Percentiles rank a stretch among this genome's conserved stretches.
Conservation (phyloP, 805 yeast species). For the Myxozyma neglecta region DNA sequence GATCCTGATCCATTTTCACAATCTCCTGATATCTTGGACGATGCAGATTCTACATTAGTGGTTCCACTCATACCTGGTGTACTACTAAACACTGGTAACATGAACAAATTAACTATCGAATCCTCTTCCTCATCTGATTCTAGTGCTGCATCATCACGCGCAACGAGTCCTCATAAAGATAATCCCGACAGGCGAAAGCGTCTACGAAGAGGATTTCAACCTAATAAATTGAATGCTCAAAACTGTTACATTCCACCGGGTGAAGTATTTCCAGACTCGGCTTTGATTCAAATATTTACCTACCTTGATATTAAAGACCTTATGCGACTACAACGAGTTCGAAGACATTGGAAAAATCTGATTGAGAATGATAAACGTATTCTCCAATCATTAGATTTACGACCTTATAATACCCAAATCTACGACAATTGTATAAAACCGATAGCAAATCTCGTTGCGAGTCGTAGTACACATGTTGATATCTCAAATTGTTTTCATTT, state of each 20-base stretch:
- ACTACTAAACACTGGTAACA: conserved; percentile 13
- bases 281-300: conserved; percentile 56
- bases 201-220: not conserved
- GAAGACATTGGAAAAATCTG: conserved; percentile 68
- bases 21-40: conserved; percentile 5
- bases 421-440: conserved; percentile 57
- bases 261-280: conserved; percentile 52
- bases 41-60: not conserved
- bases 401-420: conserved; percentile 61
- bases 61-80: conserved; percentile 10
- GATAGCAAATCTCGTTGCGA: conserved; percentile 64
- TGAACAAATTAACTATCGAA: conserved; percentile 6
- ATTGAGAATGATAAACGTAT: conserved; percentile 57
- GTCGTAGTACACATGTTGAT: conserved; percentile 60
- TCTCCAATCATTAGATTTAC: conserved; percentile 54
- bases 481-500: conserved; percentile 75
- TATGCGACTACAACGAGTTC: conserved; percentile 59
- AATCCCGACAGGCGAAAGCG: not conserved
- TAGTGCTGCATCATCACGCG: conserved; percentile 3
- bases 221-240: not conserved
- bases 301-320: conserved; percentile 56
- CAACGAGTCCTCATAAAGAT: not conserved
- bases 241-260: not conserved
- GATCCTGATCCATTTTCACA: conserved; percentile 34
- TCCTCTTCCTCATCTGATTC: conserved; percentile 7